Base-by-base conservation (phyloP, 2,329 filamentous ascomycete species). In the Cyphellophora europaea region DNA sequence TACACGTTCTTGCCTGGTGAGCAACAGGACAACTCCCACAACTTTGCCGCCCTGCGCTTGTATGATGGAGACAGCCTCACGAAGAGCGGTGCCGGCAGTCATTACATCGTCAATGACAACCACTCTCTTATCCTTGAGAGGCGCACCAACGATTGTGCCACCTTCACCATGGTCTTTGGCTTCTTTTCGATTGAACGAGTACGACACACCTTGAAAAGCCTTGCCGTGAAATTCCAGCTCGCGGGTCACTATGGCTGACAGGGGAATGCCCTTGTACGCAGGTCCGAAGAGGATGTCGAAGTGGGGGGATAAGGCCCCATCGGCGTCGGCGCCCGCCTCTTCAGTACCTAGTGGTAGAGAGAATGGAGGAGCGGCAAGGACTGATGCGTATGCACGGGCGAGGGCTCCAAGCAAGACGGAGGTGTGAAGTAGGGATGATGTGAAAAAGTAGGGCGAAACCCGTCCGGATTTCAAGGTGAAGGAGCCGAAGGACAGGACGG, bases 81-180 rank as follows among this genome's bases (percentile, higher is more conserved):
- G 73, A 65, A 95, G 88, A 27, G 91, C 91, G 1, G 88, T 96
- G 17, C 91, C 91, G 1, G 87, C 89, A 1, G 88, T 95, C 53
- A 96, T 89, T 38, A 98, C 89, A 62, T 96, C 91, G 66, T 98
- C 91, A 27, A 98, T 80, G 49, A 98, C 83, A 19, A 98, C 70
- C 11, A 95, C 77, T 41, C 73, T 76, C 72, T 91, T 88, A 35
- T 84, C 88, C 62, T 82, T 82, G 52, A 96, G 67, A 5, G 80
- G 72, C 18, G 86, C 83, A 8, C 91, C 91, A 11, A 96, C 88
- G 52, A 96, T 93, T 56, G 76, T 82, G 29, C 91, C 89, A 19
- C 89, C 89, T 63, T 98, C 91, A 29, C 91, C 89, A 58, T 96
- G 89, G 53, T 86, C 83, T 69, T 96, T 96, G 52, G 80, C 83